Conservation (phyloP, 148 eudicot species). For the Fagopyrum homotropicum region DNA sequence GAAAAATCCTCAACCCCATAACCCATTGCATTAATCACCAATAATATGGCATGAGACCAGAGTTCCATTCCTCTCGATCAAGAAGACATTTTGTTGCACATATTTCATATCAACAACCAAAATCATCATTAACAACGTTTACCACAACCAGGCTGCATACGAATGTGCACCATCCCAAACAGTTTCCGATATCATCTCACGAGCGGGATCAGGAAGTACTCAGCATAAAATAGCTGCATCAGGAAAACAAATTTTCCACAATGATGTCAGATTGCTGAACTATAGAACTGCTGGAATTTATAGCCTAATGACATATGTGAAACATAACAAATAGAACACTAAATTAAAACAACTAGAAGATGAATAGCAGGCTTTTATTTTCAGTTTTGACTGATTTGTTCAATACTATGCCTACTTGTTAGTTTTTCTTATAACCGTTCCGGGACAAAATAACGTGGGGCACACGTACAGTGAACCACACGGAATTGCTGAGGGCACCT, state of each 20-base stretch:
- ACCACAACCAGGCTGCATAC: neutral
- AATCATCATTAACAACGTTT: neutral
- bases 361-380: no score
- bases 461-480: no score
- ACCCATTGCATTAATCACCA: no score
- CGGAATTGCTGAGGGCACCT: no score
- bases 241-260: neutral
- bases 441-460: no score
- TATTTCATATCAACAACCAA: neutral
- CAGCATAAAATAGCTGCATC: slow-evolving; percentile 96
- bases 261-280: neutral
- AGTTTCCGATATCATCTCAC: slow-evolving; percentile 45
- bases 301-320: neutral
- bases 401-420: no score
- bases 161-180: neutral
- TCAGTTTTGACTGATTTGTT: no score
- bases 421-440: no score
- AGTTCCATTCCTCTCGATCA: neutral
- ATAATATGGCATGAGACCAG: no score
- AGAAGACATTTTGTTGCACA: neutral
- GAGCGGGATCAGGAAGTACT: slow-evolving; percentile 90
- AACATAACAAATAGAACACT: neutral
- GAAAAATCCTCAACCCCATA: no score
- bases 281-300: neutral
- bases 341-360: neutral